These are phyloP conservation scores for Didymosphaeria variabile DNA, from an alignment of 2,329 filamentous ascomycete species.

Conservation along the genomic window DNA sequence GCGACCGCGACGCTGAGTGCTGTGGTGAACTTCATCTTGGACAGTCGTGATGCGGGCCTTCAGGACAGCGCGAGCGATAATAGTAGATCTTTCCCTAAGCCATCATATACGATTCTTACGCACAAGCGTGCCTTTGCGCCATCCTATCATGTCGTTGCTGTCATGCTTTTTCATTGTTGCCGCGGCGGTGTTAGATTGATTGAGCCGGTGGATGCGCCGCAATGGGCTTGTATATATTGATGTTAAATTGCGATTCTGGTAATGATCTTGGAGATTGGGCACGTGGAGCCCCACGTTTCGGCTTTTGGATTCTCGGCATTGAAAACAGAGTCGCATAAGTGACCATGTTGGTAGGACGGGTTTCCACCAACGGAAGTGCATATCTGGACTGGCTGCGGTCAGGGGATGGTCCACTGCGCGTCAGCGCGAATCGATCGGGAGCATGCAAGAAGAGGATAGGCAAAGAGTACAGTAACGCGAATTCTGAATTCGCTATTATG, in stretches of 20 bases:
- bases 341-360: background rate
- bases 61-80: background rate
- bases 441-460: background rate
- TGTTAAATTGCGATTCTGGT: constrained; percentile 24
- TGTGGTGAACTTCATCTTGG: constrained; percentile 36
- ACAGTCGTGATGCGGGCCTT: constrained; percentile 9
- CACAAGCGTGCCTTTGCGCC: constrained; percentile 10
- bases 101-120: constrained; percentile 13
- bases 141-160: constrained; percentile 14
- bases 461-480: background rate
- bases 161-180: constrained; percentile 13
- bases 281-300: constrained; percentile 36
- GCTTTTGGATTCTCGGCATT: constrained; percentile 16
- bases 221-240: constrained; percentile 35
- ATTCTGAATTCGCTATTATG: background rate
- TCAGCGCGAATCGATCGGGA: background rate
- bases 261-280: constrained; percentile 18
- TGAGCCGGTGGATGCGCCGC: constrained; percentile 30
- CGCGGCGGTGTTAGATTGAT: constrained; percentile 28
- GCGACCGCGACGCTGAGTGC: constrained; percentile 31
- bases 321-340: background rate
- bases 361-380: background rate
- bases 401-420: background rate
- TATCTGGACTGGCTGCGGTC: background rate
- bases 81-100: constrained; percentile 1